These are phyloP conservation scores for Suillus ampliporus DNA, from an alignment of 768 basidiomycete genomes.

Conservation along the genomic window DNA sequence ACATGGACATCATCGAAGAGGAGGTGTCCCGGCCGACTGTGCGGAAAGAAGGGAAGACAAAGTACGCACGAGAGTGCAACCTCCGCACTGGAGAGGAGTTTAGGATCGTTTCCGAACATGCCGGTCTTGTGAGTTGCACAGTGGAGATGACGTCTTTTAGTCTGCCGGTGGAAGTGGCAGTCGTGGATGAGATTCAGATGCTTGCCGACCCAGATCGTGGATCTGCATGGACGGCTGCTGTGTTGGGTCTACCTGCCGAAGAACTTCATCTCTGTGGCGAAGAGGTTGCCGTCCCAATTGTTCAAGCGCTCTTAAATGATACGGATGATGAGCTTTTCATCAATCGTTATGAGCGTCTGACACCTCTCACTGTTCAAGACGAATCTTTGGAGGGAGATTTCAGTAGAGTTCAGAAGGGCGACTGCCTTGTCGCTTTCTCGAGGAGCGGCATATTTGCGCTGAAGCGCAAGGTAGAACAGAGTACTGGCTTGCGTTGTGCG, in stretches of 20 bases:
- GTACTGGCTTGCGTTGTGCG: constrained; percentile 81
- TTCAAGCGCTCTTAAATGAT: constrained; percentile 67
- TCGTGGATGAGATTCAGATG: constrained; percentile 98
- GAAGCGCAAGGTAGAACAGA: constrained; percentile 72
- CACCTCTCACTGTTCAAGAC: constrained; percentile 77
- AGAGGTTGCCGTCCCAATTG: constrained; percentile 85
- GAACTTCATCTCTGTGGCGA: constrained; percentile 97
- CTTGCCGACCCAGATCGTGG: constrained; percentile 82
- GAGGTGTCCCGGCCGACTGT: constrained; percentile 29
- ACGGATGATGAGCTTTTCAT: constrained; percentile 86
- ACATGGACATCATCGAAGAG: constrained; percentile 34
- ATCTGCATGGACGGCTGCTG: constrained; percentile 79
- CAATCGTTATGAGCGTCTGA: constrained; percentile 85
- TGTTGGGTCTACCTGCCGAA: constrained; percentile 74
- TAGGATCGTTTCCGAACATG: constrained; percentile 63
- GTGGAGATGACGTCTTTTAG: constrained; percentile 83
- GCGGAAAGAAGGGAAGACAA: constrained; percentile 46
- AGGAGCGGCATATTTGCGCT: constrained; percentile 75
- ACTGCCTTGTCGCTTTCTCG: constrained; percentile 90
- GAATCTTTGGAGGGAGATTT: constrained; percentile 67
- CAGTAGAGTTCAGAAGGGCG: constrained; percentile 71
- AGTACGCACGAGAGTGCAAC: constrained; percentile 73
- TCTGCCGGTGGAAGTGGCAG: constrained; percentile 71
- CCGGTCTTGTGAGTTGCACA: constrained; percentile 77
- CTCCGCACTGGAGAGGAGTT: constrained; percentile 93